These are phyloP conservation scores for Pseudopithomyces chartarum DNA, from an alignment of 2,329 filamentous ascomycete genomes.

Conservation along the genomic window DNA sequence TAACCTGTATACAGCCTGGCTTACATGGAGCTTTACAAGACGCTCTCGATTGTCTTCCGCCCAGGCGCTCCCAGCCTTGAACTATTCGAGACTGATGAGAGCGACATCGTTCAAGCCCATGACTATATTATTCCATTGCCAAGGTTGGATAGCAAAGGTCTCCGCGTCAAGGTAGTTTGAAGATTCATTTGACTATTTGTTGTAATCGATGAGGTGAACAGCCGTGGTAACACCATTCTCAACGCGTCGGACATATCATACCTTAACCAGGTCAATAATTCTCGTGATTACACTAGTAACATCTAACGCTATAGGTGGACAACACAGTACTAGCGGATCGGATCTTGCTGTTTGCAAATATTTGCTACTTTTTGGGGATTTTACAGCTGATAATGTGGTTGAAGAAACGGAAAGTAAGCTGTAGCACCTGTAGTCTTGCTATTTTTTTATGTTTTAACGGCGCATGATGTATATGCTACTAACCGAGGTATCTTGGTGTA, in stretches of 20 bases:
- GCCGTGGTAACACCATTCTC: background rate
- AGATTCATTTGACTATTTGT: background rate
- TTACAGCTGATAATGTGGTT: background rate
- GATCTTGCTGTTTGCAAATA: background rate
- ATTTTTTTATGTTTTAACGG: background rate
- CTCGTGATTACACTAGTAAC: too few species aligned
- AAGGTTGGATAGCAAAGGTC: conserved; percentile 24
- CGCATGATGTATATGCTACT: background rate
- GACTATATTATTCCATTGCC: conserved; percentile 36
- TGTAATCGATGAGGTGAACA: background rate
- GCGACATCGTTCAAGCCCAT: conserved; percentile 21
- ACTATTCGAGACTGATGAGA: conserved; percentile 25
- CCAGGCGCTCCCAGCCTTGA: conserved; percentile 18
- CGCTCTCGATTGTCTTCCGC: conserved; percentile 27
- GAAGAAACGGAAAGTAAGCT: background rate
- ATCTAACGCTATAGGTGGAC: too few species aligned
- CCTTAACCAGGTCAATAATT: too few species aligned
- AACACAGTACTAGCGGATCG: background rate
- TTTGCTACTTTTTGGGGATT: background rate
- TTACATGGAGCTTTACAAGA: conserved; percentile 26
- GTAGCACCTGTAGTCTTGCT: background rate
- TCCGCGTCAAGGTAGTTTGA: conserved; percentile 4
- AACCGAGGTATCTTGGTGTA: too few species aligned
- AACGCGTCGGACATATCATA: too few species aligned
- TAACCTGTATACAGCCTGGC: conserved; percentile 11